These are phyloP conservation scores for Tulasnella sp. DNA, from an alignment of 768 basidiomycete genomes.

Conservation along the genomic window DNA sequence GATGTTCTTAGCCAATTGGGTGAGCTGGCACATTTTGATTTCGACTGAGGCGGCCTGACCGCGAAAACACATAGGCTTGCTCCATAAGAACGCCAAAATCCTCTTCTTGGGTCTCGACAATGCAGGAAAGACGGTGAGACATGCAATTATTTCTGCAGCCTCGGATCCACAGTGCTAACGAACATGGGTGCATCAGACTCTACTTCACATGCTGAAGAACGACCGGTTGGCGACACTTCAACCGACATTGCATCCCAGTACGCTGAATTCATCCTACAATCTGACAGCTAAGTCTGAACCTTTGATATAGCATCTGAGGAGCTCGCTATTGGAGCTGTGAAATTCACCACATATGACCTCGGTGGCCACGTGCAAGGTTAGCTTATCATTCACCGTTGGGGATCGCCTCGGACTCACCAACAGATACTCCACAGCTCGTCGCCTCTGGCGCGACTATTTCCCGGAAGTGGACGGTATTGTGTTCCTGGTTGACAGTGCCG, in stretches of 20 bases:
- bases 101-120: constrained; percentile 98
- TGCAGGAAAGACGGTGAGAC: constrained; percentile 90
- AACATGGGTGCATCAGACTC: constrained; percentile 46
- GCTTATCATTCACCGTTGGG: constrained; percentile 17
- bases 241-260: constrained; percentile 97
- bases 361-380: constrained; percentile 95
- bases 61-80: constrained; percentile 43
- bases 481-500: constrained; percentile 95
- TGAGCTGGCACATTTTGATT: constrained; percentile 30
- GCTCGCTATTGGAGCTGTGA: constrained; percentile 95
- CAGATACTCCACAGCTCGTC: constrained; percentile 46
- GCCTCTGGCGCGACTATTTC: constrained; percentile 99
- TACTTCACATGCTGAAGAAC: constrained; percentile 99
- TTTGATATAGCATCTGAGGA: constrained; percentile 81
- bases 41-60: neutral
- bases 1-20: constrained; percentile 89
- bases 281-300: constrained; percentile 10
- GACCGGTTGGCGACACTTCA: constrained; percentile 95
- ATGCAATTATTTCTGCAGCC: neutral
- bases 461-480: constrained; percentile 98
- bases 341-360: constrained; percentile 97
- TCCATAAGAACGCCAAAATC: constrained; percentile 99
- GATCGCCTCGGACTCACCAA: neutral
- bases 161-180: neutral
- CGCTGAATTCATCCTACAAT: constrained; percentile 24